phyloP scores from a whole-genome alignment of 495 filamentous ascomycete species.

The Hyaloscypha bicolor region DNA sequence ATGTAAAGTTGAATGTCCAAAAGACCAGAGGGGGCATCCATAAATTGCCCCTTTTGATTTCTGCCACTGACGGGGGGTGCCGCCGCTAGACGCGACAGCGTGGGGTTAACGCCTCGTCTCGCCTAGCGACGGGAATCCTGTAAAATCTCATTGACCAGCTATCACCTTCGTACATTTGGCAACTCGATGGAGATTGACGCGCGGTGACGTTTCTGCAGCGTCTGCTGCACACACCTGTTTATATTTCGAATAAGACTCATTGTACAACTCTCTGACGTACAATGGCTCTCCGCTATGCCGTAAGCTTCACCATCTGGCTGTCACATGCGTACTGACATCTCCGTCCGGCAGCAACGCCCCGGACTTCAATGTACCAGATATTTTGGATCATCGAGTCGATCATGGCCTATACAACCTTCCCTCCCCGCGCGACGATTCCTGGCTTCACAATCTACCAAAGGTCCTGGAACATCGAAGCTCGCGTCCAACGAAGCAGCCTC shows the following conservation, averaged over 20 bases:
- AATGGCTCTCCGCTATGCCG: slow-evolving; percentile 29
- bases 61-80: neutral
- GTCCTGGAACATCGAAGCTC: neutral
- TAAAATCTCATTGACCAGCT: slow-evolving; percentile 4
- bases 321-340: neutral
- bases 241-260: neutral
- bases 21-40: too few species aligned
- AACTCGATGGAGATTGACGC: slow-evolving; percentile 28
- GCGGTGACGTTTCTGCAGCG: slow-evolving; percentile 36
- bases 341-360: slow-evolving; percentile 2
- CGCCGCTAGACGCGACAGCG: neutral
- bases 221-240: slow-evolving; percentile 31
- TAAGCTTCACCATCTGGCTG: slow-evolving; percentile 21
- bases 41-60: neutral
- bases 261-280: slow-evolving; percentile 4
- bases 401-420: neutral
- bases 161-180: neutral
- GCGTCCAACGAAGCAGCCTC: neutral
- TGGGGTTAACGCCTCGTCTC: neutral
- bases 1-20: too few species aligned
- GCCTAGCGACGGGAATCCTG: neutral
- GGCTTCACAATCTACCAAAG: slow-evolving; percentile 15
- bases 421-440: slow-evolving; percentile 4
- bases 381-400: neutral
- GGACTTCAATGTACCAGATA: slow-evolving; percentile 4